Evolutionary conservation across 768 basidiomycete species (phyloP).

Genomic region (Baorangia bicolor): DNA sequence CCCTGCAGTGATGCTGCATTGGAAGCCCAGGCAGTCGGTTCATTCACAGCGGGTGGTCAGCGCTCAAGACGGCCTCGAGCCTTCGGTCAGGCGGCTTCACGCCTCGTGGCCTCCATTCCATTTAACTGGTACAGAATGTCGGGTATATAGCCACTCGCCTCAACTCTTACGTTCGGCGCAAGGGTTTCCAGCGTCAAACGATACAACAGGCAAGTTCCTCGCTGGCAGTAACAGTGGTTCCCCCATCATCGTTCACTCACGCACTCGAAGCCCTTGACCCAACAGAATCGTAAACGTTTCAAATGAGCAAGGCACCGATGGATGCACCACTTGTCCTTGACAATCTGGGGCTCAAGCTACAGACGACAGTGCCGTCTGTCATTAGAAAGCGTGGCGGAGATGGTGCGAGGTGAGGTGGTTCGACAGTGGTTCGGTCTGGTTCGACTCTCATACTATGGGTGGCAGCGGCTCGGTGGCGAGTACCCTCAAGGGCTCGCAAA

Average conservation of each 20-base stretch:
- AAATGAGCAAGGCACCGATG: constrained; percentile 1
- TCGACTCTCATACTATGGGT: background rate
- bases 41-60: background rate
- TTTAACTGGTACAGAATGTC: background rate
- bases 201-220: background rate
- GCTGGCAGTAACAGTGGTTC: background rate
- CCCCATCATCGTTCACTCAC: background rate
- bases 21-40: background rate
- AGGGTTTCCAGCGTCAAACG: background rate
- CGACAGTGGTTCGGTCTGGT: background rate
- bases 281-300: background rate
- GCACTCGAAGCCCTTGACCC: background rate
- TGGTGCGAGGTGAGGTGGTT: constrained; percentile 11
- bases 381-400: background rate
- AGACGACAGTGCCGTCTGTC: constrained; percentile 19
- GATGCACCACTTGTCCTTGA: background rate
- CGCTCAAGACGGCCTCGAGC: constrained; percentile 1
- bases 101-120: constrained; percentile 10
- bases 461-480: constrained; percentile 2
- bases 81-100: background rate
- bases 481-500: constrained; percentile 19
- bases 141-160: constrained; percentile 1
- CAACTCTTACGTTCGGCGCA: background rate
- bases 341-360: background rate
- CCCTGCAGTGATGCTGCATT: background rate